Evolutionary conservation across 495 filamentous ascomycete species (phyloP).

Genomic region (Penicillium coffeae): DNA sequence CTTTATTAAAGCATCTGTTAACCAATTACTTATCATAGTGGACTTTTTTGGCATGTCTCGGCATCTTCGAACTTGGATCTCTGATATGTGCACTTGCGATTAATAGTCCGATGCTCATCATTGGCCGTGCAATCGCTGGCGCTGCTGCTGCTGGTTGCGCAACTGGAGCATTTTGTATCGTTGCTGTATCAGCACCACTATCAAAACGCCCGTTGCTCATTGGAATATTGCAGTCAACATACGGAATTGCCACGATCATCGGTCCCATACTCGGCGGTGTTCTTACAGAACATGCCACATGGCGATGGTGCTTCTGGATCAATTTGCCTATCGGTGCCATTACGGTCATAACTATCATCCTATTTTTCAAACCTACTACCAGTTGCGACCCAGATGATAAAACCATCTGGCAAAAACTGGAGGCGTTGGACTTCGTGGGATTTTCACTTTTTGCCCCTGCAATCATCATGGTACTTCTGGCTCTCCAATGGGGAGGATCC

Average conservation of each 20-base stretch:
- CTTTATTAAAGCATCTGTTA: background rate
- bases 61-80: constrained; percentile 8
- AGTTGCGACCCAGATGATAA: no score
- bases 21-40: background rate
- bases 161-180: constrained; percentile 7
- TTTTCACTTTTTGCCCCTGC: constrained; percentile 34
- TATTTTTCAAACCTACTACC: constrained; percentile 47
- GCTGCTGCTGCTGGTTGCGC: constrained; percentile 4
- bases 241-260: constrained; percentile 23
- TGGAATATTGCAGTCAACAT: constrained; percentile 9
- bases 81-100: constrained; percentile 6
- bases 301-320: constrained; percentile 77
- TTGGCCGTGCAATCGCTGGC: constrained; percentile 9
- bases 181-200: constrained; percentile 1
- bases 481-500: constrained; percentile 22
- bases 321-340: constrained; percentile 55
- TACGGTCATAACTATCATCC: constrained; percentile 43
- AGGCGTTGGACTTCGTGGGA: constrained; percentile 43
- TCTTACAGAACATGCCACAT: no score
- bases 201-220: constrained; percentile 2
- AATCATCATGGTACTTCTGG: constrained; percentile 29
- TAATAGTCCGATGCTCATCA: constrained; percentile 6
- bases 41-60: constrained; percentile 2
- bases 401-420: no score
- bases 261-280: constrained; percentile 52